These are phyloP conservation scores for Jatropha curcas DNA, from an alignment of 345 rosid genomes.

Conservation along the genomic window DNA sequence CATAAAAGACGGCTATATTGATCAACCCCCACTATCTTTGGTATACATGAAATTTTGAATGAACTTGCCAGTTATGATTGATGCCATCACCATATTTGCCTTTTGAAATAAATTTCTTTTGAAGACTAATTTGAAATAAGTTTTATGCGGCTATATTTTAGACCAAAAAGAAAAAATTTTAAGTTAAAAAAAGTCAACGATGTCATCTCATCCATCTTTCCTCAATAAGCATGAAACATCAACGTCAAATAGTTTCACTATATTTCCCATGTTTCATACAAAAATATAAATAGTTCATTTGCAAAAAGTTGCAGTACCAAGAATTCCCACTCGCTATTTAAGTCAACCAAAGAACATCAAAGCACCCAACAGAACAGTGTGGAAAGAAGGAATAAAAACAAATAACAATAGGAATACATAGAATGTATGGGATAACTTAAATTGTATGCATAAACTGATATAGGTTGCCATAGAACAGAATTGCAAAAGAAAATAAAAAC, in stretches of 20 bases:
- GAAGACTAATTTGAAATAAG: background rate
- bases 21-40: background rate
- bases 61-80: background rate
- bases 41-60: background rate
- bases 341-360: conserved; percentile 3
- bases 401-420: background rate
- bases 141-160: background rate
- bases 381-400: background rate
- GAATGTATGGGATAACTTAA: background rate
- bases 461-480: background rate
- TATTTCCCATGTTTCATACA: background rate
- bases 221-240: background rate
- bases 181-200: background rate
- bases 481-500: background rate
- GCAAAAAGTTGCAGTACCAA: background rate
- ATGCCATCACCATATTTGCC: background rate
- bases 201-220: background rate
- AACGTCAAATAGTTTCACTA: background rate
- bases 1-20: background rate
- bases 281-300: background rate
- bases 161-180: background rate
- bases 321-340: background rate
- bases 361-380: background rate
- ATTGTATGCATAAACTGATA: conserved; percentile 1
- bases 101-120: background rate